These are phyloP conservation scores for Starmera amethionina DNA, from an alignment of 805 yeast genomes.

Conservation along the genomic window DNA sequence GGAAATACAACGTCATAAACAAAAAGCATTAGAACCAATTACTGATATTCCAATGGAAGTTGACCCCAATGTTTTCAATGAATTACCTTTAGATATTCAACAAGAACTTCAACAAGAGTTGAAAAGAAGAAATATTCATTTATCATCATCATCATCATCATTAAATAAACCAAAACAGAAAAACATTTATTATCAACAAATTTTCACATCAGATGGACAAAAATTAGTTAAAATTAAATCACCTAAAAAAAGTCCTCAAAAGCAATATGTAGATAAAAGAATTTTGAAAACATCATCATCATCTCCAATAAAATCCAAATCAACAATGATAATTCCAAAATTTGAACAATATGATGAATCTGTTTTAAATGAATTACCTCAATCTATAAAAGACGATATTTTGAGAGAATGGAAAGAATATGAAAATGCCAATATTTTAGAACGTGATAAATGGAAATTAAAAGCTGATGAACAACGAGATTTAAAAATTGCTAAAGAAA, in stretches of 20 bases:
- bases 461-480: too few species aligned
- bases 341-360: conserved; percentile 10
- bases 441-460: too few species aligned
- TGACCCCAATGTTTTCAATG: conserved; percentile 53
- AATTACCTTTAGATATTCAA: conserved; percentile 56
- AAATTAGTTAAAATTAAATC: conserved; percentile 9
- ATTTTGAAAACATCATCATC: conserved; percentile 7
- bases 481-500: too few species aligned
- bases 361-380: conserved; percentile 16
- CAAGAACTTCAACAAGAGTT: conserved; percentile 49
- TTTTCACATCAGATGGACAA: conserved; percentile 7
- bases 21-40: conserved; percentile 10
- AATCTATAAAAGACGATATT: conserved; percentile 9
- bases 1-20: conserved; percentile 8
- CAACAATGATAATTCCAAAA: conserved; percentile 1
- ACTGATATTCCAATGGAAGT: conserved; percentile 22
- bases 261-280: conserved; percentile 6
- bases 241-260: conserved; percentile 4
- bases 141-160: conserved; percentile 8
- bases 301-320: conserved; percentile 3
- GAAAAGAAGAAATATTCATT: conserved; percentile 25
- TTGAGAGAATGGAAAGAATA: conserved; percentile 12
- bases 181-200: conserved; percentile 13
- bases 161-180: conserved; percentile 13
- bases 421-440: conserved; percentile 2